Percentiles rank a stretch among this genome's conserved stretches.
phyloP scores from a whole-genome alignment of 257 asterid genomes.

The Nicotiana tabacum region DNA sequence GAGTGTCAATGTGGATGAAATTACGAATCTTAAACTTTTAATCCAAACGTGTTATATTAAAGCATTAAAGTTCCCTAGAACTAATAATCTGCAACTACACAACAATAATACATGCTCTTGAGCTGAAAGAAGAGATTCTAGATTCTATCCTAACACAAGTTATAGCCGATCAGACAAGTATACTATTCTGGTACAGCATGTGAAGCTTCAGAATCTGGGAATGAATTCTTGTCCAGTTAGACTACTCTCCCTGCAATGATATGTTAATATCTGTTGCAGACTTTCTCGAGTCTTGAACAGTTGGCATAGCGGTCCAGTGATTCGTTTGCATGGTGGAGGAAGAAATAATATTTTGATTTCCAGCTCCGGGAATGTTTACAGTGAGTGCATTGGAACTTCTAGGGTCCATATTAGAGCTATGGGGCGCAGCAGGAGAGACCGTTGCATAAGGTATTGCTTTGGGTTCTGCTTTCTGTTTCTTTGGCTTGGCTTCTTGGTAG shows the following conservation, averaged over 20 bases:
- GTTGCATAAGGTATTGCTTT: conserved; percentile 16
- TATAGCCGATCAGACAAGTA: neutral
- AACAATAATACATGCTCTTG: neutral
- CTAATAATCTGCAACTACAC: neutral
- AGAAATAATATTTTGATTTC: conserved; percentile 19
- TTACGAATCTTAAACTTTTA: neutral
- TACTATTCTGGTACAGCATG: neutral
- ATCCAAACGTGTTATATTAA: neutral
- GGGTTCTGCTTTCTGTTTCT: conserved; percentile 48
- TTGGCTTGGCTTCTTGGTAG: conserved; percentile 48
- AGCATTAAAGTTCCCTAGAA: neutral
- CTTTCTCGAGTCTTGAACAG: conserved; percentile 43
- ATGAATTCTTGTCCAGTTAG: neutral
- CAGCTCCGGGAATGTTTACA: conserved; percentile 8
- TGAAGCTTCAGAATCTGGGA: conserved; percentile 1
- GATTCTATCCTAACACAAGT: neutral
- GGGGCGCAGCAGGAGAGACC: conserved; percentile 22
- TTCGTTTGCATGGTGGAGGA: conserved; percentile 32
- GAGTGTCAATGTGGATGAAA: neutral
- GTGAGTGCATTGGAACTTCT: conserved; percentile 27
- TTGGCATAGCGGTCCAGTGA: conserved; percentile 36
- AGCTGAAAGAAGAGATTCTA: neutral
- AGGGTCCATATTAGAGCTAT: conserved; percentile 27
- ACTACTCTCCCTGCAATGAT: conserved; percentile 49
- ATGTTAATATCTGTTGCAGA: conserved; percentile 64